phyloP scores from a whole-genome alignment of 2,329 filamentous ascomycete genomes.

The Neonectria punicea region DNA sequence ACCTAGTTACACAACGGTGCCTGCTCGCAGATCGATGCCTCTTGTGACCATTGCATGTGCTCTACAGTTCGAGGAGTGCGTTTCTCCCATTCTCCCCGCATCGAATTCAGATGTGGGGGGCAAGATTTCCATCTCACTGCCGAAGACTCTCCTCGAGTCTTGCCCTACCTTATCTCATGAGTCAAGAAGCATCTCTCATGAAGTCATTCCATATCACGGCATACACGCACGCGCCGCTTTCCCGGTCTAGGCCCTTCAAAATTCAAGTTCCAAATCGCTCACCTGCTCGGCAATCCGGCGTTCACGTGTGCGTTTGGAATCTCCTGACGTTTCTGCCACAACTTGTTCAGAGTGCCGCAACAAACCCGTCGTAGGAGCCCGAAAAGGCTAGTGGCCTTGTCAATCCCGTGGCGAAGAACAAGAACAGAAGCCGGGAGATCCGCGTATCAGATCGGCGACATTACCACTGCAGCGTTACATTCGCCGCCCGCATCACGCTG shows the following conservation, averaged over 20 bases:
- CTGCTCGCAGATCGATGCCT: neutral
- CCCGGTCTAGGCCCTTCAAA: neutral
- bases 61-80: neutral
- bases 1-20: neutral
- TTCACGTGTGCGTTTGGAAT: neutral
- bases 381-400: slow-evolving; percentile 21
- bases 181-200: neutral
- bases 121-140: neutral
- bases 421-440: slow-evolving; percentile 2
- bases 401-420: slow-evolving; percentile 4
- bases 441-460: neutral
- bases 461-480: neutral
- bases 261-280: neutral
- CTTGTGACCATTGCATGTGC: slow-evolving; percentile 6
- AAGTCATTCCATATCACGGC: neutral
- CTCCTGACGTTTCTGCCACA: neutral
- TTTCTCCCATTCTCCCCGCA: slow-evolving; percentile 5
- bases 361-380: neutral
- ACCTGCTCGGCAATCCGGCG: neutral
- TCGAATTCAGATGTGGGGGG: neutral
- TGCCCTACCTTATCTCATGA: neutral
- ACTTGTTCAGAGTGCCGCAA: neutral
- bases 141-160: neutral
- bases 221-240: neutral
- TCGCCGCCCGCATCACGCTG: neutral